Base-by-base conservation (phyloP, 495 filamentous ascomycete genomes). In the Penicillium parvum region DNA sequence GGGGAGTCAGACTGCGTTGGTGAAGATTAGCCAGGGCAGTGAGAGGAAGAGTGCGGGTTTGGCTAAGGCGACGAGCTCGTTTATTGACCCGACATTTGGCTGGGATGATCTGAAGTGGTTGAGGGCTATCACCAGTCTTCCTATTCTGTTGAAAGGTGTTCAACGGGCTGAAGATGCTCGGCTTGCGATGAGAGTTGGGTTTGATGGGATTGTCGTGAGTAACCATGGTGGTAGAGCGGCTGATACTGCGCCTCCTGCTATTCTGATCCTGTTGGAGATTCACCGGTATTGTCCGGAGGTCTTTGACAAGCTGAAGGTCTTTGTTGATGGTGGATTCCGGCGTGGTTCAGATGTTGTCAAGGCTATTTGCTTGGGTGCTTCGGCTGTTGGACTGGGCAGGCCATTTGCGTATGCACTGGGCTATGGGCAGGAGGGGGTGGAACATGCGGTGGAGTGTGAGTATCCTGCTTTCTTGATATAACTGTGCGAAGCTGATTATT, bases 81-180 rank as follows among this genome's bases (percentile, higher is more conserved):
- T 75, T 52, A 77, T 88, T 35, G 83, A 87, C 47, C 66, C 78
- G 2, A 78, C 82, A 29, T 58, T 95, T 25, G 86, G 77, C 16
- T 95, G 89, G 89, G 71, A 79, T 44, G 77, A 78, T 32, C 83
- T 95, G 18, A 69, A 77, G 11, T 95, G 73, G 81, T 45, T 95
- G 30, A 67, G 73, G 19, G 56, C 72, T 50, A 79, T 85, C 38
- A 88, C 85, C 1, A 43, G 71, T 4, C 43, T 77, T 5, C 78
- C 77, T 3, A 65, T 85, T 37, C 66, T 84, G 9, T 42, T 85
- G 1, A 86, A 87, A 47, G 84, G 84, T 4, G 68, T 88, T 1
- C 80, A 85, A 53, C 45, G 74, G 2, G 73, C 71, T 0, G 72
- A 71, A 37, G 83, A 87, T 60, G 81, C 81, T 2, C 59, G 69